A percentile compares a stretch with the other conserved stretches of the same genome.
phyloP scores from a whole-genome alignment of 352 stramenopile genomes.

The Stramenopiles sp. region DNA sequence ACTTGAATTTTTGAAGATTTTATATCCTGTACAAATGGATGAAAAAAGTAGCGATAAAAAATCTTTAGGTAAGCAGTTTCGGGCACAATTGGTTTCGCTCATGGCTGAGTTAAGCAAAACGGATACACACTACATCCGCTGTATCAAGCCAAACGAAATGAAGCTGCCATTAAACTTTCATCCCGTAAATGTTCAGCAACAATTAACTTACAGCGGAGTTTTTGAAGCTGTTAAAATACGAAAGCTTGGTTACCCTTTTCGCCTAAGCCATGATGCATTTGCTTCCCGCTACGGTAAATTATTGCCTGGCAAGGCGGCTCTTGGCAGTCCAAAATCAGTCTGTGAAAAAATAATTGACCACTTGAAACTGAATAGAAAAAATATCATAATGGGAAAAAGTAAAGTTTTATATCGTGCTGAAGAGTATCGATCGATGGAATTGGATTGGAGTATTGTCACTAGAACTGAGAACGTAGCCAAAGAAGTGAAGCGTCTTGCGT shows the following conservation, averaged over 20 bases:
- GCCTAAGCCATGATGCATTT: neutral
- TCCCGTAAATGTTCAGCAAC: conserved; percentile 42
- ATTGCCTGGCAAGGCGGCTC: neutral
- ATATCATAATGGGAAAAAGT: neutral
- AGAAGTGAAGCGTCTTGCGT: neutral
- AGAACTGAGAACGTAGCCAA: neutral
- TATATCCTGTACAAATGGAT: conserved; percentile 33
- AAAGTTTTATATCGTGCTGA: neutral
- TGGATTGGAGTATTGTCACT: neutral
- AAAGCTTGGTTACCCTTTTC: neutral
- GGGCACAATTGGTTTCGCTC: conserved; percentile 49
- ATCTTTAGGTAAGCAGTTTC: neutral
- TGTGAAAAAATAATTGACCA: neutral
- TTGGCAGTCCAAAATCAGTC: neutral
- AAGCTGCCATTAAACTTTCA: conserved; percentile 40
- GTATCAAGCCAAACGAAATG: conserved; percentile 60
- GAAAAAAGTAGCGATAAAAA: conserved; percentile 20
- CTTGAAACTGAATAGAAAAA: neutral
- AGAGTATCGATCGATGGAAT: neutral
- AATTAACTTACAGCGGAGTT: conserved; percentile 58
- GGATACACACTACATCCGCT: conserved; percentile 65
- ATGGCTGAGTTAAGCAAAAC: conserved; percentile 43
- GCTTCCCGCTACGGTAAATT: neutral
- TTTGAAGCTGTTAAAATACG: conserved; percentile 58
- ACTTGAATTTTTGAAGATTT: conserved; percentile 37